Evolutionary conservation across 805 yeast genomes (phyloP).

Genomic region (Metschnikowia peoriensis): DNA sequence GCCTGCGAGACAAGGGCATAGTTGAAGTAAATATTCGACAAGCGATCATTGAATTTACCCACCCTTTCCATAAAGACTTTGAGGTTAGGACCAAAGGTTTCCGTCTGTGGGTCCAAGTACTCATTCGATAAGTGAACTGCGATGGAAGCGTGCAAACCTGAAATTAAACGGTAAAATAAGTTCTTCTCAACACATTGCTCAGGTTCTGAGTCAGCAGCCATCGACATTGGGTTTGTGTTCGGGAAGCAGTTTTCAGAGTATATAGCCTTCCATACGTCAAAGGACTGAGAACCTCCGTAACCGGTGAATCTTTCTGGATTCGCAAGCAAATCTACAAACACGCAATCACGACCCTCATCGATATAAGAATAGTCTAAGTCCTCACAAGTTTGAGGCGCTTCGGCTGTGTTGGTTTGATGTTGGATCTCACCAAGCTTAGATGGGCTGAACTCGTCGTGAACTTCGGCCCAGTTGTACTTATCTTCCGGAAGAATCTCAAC

Average conservation of each 20-base stretch:
- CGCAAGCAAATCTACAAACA: constrained; percentile 77
- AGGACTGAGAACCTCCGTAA: constrained; percentile 88
- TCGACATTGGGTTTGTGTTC: constrained; percentile 38
- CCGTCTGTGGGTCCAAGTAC: constrained; percentile 57
- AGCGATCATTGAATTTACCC: constrained; percentile 84
- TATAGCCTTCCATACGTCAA: constrained; percentile 89
- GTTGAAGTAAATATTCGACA: constrained; percentile 87
- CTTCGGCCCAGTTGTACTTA: constrained; percentile 65
- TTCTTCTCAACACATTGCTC: constrained; percentile 78
- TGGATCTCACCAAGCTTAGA: constrained; percentile 57
- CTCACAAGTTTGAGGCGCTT: constrained; percentile 27
- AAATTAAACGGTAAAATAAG: constrained; percentile 78
- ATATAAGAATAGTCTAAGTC: constrained; percentile 69
- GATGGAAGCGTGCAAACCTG: constrained; percentile 95
- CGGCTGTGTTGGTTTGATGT: constrained; percentile 20
- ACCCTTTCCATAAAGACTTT: constrained; percentile 84
- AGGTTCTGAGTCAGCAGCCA: constrained; percentile 33
- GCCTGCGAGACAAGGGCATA: constrained; percentile 86
- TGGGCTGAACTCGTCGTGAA: constrained; percentile 64
- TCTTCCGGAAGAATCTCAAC: constrained; percentile 70
- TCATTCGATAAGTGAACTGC: constrained; percentile 91
- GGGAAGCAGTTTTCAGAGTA: constrained; percentile 90
- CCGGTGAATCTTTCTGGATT: constrained; percentile 98
- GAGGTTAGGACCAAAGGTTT: constrained; percentile 81
- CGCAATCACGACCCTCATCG: constrained; percentile 66